Percentiles rank a stretch among this genome's conserved stretches.
Conservation (phyloP, 1,139 yeast species). For the Nakaseomyces delphensis region DNA sequence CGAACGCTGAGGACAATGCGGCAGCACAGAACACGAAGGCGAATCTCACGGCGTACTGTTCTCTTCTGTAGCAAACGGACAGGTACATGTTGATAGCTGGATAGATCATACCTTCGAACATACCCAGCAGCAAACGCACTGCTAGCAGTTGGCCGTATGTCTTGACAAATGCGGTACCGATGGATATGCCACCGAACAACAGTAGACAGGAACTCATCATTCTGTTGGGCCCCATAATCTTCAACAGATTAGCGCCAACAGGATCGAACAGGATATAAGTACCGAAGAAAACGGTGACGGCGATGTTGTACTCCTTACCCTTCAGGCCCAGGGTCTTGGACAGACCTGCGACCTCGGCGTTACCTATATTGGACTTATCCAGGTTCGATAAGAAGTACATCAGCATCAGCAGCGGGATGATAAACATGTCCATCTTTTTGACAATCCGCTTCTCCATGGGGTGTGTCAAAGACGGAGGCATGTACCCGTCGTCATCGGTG, state of each 20-base stretch:
- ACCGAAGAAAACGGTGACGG: constrained; percentile 46
- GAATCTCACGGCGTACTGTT: constrained; percentile 38
- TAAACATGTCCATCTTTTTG: constrained; percentile 42
- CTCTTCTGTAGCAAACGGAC: constrained; percentile 35
- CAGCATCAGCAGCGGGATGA: constrained; percentile 46
- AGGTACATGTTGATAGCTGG: constrained; percentile 38
- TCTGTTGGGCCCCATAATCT: constrained; percentile 31
- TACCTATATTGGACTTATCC: constrained; percentile 53
- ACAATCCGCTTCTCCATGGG: constrained; percentile 36
- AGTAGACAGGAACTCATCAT: constrained; percentile 32
- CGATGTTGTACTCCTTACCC: constrained; percentile 44
- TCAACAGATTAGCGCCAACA: constrained; percentile 40
- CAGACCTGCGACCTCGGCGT: constrained; percentile 51
- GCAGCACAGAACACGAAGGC: constrained; percentile 38
- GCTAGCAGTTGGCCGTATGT: constrained; percentile 40
- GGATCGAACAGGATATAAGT: constrained; percentile 49
- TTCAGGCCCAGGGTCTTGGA: constrained; percentile 41
- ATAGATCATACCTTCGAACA: constrained; percentile 50
- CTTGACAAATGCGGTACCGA: constrained; percentile 41
- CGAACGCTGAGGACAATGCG: constrained; percentile 40
- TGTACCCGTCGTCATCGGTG: constrained; percentile 22
- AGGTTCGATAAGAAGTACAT: constrained; percentile 48
- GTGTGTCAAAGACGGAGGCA: constrained; percentile 22
- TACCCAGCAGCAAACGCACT: constrained; percentile 42
- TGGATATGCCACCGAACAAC: constrained; percentile 43